Conservation (phyloP, 768 basidiomycete genomes). For the Dacryopinax spathularia region DNA sequence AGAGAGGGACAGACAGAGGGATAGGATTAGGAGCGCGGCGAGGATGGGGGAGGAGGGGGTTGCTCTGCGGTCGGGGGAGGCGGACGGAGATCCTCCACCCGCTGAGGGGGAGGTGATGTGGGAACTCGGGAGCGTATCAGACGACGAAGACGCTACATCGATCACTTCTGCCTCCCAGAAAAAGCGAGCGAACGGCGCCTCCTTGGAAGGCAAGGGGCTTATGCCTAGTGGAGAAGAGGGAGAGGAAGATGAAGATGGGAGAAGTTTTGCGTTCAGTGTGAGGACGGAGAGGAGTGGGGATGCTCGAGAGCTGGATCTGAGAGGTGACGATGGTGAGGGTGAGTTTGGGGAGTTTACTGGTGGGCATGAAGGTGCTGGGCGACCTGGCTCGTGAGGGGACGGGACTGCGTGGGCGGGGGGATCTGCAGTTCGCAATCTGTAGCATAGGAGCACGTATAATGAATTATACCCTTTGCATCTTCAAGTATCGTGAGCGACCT, state of each 20-base stretch:
- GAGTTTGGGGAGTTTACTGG: slow-evolving; percentile 12
- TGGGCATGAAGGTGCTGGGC: too few relatives aligned
- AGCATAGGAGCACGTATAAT: too few relatives aligned
- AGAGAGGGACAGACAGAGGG: slow-evolving; percentile 23
- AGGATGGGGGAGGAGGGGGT: slow-evolving; percentile 28
- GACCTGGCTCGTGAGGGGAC: too few relatives aligned
- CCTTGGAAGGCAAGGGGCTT: slow-evolving; percentile 31
- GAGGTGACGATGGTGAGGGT: background rate
- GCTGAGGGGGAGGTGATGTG: slow-evolving; percentile 29
- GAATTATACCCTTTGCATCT: too few relatives aligned
- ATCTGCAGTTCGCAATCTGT: too few relatives aligned
- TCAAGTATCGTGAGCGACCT: too few relatives aligned
- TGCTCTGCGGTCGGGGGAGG: slow-evolving; percentile 21
- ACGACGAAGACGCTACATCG: slow-evolving; percentile 42
- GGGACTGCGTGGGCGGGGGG: too few relatives aligned
- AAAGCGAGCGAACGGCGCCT: slow-evolving; percentile 23
- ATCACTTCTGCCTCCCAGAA: slow-evolving; percentile 21
- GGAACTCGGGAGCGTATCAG: slow-evolving; percentile 60
- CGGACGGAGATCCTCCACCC: background rate
- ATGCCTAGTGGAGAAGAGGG: slow-evolving; percentile 26
- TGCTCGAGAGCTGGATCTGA: slow-evolving; percentile 5
- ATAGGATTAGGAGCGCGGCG: slow-evolving; percentile 22
- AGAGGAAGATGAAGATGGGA: slow-evolving; percentile 23
- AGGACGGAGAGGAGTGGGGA: slow-evolving; percentile 11
- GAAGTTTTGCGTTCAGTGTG: background rate